Base-by-base conservation (phyloP, 768 basidiomycete species). In the Pholiota molesta region DNA sequence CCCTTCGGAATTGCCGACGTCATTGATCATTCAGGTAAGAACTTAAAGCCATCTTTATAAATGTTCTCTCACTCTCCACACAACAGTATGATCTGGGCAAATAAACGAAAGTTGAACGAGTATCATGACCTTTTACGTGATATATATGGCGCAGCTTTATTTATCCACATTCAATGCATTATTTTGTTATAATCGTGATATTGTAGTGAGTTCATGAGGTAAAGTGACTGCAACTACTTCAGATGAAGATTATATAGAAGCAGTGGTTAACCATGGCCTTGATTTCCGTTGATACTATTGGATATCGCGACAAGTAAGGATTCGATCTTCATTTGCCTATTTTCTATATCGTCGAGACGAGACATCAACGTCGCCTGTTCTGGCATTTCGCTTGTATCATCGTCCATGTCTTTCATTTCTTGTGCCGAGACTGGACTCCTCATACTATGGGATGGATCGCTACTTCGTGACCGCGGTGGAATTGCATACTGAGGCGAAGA, bases 1-100 rank as follows among this genome's bases (percentile, higher is more conserved):
- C n/a, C 75, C 82, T 11, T 77, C 77, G 4, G 85, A 89, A 17
- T 92, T 90, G 90, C 88, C 91, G 0, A 83, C 81, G 7, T 84
- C 86, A 2, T 75, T 93, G 81, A 75, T 85, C 28, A 68, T 92
- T 37, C 76, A 86, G 77, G 84, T 85, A 70, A 57, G 78, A 57
- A 42, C n/a, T 29, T 9, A 55, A 55, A 0, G 17, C 39, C 13
- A n/a, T 47, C 37, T 40, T 26, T 42, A 19, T 52, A 19, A 54
- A 54, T n/a, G 29, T 17, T 60, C 28, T 14, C 31, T 53, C 19
- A 57, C 29, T 19, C 14, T 47, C 23, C 16, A 42, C 42, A 11
- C 14, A 8, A 29, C 33, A 58, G 57, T 58, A 44, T 39, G 57
- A 58, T 28, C 9, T 58, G 9, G 21, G 31, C 19, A 58, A 58